Evolutionary conservation across 352 stramenopile species (phyloP).

Genomic region (Phytopythium vexans): DNA sequence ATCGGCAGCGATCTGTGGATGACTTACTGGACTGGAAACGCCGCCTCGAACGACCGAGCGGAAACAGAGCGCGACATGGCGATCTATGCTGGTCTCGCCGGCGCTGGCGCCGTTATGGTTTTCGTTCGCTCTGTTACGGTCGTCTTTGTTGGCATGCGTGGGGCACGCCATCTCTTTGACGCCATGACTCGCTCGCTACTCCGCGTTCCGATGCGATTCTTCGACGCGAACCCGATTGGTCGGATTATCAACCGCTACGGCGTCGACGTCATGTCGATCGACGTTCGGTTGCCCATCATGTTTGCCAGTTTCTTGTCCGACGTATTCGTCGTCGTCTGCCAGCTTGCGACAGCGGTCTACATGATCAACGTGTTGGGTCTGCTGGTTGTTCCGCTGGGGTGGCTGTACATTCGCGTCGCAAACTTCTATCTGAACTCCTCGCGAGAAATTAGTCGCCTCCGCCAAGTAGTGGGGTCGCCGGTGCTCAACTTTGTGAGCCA

Average conservation of each 20-base stretch:
- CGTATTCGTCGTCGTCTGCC: constrained; percentile 62
- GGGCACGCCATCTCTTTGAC: constrained; percentile 73
- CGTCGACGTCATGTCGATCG: constrained; percentile 84
- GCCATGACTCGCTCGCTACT: constrained; percentile 81
- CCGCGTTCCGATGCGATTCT: constrained; percentile 86
- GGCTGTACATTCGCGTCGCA: constrained; percentile 65
- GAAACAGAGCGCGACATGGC: constrained; percentile 21
- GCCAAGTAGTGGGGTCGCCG: constrained; percentile 34
- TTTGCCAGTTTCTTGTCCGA: constrained; percentile 44
- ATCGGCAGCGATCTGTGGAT: constrained; percentile 31
- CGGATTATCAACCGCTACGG: constrained; percentile 88
- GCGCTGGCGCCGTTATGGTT: constrained; percentile 26
- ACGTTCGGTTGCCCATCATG: constrained; percentile 58
- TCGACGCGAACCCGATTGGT: constrained; percentile 88
- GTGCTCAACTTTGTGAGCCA: constrained; percentile 31
- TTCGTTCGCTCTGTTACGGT: constrained; percentile 30
- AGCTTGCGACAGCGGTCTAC: constrained; percentile 67
- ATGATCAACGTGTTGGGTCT: constrained; percentile 73
- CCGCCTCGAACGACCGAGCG: constrained; percentile 11
- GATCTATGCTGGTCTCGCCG: constrained; percentile 29
- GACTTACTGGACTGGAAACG: constrained; percentile 30
- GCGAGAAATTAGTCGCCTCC: constrained; percentile 36
- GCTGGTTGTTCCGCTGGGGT: constrained; percentile 76
- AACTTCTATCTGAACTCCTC: constrained; percentile 36
- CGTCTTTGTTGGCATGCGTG: constrained; percentile 27